phyloP scores from a whole-genome alignment of 1,284 basidiomycete genomes.

The Melanopsichium pennsylvanicum region DNA sequence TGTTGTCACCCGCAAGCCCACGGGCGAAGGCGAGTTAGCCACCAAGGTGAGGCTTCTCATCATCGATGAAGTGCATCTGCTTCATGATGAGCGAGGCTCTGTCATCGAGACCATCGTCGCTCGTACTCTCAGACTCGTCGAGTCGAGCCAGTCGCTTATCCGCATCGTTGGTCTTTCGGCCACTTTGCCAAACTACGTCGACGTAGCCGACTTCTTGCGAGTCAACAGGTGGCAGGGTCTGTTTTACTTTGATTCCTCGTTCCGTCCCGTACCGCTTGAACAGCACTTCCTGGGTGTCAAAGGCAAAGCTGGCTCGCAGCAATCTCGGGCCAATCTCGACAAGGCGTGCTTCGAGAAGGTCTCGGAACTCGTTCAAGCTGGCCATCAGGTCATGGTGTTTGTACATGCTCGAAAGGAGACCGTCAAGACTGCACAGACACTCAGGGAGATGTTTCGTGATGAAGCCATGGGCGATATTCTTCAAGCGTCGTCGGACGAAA shows the following conservation, averaged over 20 bases:
- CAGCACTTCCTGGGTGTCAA: slow-evolving; percentile 96
- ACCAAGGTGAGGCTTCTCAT: slow-evolving; percentile 87
- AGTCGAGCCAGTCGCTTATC: slow-evolving; percentile 94
- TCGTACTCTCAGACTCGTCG: slow-evolving; percentile 89
- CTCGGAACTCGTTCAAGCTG: slow-evolving; percentile 54
- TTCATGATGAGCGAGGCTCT: slow-evolving; percentile 97
- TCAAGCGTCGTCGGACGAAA: slow-evolving; percentile 49
- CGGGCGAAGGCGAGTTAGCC: slow-evolving; percentile 92
- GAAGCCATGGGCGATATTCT: slow-evolving; percentile 82
- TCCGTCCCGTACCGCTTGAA: slow-evolving; percentile 94
- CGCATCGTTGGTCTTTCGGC: slow-evolving; percentile 99
- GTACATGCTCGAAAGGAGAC: slow-evolving; percentile 99
- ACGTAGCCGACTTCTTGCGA: slow-evolving; percentile 93
- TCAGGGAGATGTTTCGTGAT: slow-evolving; percentile 80
- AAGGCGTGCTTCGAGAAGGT: slow-evolving; percentile 86
- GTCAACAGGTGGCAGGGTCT: slow-evolving; percentile 90
- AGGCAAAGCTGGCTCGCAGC: slow-evolving; percentile 82
- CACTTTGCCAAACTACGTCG: slow-evolving; percentile 95
- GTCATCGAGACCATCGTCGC: slow-evolving; percentile 99
- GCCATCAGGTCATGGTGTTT: slow-evolving; percentile 98
- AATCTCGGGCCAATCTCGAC: slow-evolving; percentile 87
- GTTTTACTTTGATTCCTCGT: slow-evolving; percentile 98
- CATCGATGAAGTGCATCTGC: slow-evolving; percentile 96
- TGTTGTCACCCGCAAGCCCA: slow-evolving; percentile 96
- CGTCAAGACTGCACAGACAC: slow-evolving; percentile 86